Conservation (phyloP, 441 rosid species). For the Flueggea neowawraea region DNA sequence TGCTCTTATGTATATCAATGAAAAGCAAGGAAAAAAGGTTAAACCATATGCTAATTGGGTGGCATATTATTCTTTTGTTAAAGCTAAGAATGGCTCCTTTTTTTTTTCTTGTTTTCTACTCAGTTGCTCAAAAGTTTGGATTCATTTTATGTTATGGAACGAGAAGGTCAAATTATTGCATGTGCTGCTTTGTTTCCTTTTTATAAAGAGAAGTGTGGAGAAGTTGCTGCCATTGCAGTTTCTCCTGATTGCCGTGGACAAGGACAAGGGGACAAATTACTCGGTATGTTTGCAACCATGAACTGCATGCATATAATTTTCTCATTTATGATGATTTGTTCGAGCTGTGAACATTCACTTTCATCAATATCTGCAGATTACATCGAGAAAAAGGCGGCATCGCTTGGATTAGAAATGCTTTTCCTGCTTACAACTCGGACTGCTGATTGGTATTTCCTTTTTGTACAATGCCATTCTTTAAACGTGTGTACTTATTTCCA, state of each 20-base stretch:
- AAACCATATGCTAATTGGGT: not conserved
- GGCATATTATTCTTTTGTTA: constrained; percentile 1
- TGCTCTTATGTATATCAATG: not conserved
- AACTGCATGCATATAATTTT: not conserved
- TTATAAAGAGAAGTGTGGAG: constrained; percentile 76
- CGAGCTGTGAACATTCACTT: not conserved
- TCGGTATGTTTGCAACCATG: constrained; percentile 43
- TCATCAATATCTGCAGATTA: constrained; percentile 47
- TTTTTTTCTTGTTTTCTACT: constrained; percentile 14
- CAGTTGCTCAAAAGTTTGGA: constrained; percentile 62
- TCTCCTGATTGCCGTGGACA: constrained; percentile 92
- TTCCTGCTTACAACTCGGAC: constrained; percentile 88
- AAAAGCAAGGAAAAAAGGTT: not conserved
- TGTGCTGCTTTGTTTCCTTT: constrained; percentile 93
- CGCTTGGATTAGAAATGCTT: constrained; percentile 65
- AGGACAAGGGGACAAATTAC: constrained; percentile 94
- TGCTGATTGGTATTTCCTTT: constrained; percentile 61
- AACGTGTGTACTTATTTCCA: not conserved
- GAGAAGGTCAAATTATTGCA: constrained; percentile 94
- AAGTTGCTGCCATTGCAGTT: constrained; percentile 91
- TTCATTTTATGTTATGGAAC: constrained; percentile 76
- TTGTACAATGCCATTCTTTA: constrained; percentile 2
- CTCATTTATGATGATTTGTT: not conserved
- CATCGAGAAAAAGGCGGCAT: constrained; percentile 81
- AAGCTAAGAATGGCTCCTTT: constrained; percentile 9